Evolutionary conservation across 805 yeast genomes (phyloP), one percentile per base, ranked within the genome.

Genomic region (Torulaspora delbrueckii): DNA sequence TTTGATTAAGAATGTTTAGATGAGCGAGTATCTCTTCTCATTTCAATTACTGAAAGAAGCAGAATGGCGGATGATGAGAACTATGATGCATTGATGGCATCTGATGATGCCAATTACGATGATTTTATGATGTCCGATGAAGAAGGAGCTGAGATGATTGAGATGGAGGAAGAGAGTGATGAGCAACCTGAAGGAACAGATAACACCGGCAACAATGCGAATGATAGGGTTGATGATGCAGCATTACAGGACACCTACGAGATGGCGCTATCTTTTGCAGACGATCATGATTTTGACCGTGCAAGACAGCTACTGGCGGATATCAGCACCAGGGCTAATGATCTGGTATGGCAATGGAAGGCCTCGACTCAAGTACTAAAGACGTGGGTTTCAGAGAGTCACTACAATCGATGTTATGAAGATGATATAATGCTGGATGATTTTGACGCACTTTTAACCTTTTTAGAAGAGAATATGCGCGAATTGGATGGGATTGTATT

Each of bases 111-210:
- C 8, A 51, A 62, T 41, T 63, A 63, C 43, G 61, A 59, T 32
- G 66, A 61, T n/a, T 63, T 53, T 43, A 56, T 61, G 59, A 54
- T 58, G 58, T 59, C 66, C 2, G 67, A 58, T 18, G 67, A 60
- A 16, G 64, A 60, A 16, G 57, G 46, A n/a, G 50, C 53, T 46
- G 54, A 47, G 9, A 40, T 51, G 38, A 44, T 56, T 19, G 65
- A 59, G 42, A 51, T 60, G 58, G 67, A 57, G 22, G 60, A 53
- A 12, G 58, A 52, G 41, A 53, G 51, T 25, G 59, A 52, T 5
- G 52, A 54, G 8, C 58, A 54, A 25, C 50, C 24, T 8, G 26
- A 24, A 5, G 33, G 25, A 19, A 4, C 8, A 19, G 25, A 14
- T 8, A 9, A 7, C 8, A 40, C 14, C 4, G 30, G 3, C 10